phyloP scores from a whole-genome alignment of 257 asterid species.

The Salvia hispanica region DNA sequence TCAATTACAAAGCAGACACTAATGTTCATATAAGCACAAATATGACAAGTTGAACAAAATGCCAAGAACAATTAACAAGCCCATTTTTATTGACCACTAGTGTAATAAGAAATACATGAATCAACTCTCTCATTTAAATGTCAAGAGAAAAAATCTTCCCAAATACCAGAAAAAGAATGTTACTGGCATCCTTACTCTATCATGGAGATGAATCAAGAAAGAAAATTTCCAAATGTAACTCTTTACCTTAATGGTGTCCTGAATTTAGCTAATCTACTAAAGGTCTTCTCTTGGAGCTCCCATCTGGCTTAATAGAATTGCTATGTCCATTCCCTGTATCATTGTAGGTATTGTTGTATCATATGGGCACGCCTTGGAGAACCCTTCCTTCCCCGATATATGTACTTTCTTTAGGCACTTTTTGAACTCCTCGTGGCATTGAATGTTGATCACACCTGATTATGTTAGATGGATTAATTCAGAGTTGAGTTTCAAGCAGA shows the following conservation, averaged over 20 bases:
- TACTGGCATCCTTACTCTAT: background rate
- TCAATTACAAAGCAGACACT: background rate
- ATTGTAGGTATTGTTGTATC: slow-evolving; percentile 81
- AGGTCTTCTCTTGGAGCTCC: slow-evolving; percentile 62
- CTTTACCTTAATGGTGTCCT: background rate
- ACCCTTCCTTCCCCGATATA: slow-evolving; percentile 77
- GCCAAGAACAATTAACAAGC: background rate
- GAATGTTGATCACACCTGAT: slow-evolving; percentile 68
- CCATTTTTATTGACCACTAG: background rate
- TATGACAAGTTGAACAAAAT: background rate
- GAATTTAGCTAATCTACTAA: slow-evolving; percentile 29
- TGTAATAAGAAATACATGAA: background rate
- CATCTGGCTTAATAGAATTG: slow-evolving; percentile 73
- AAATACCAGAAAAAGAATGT: slow-evolving; percentile 6
- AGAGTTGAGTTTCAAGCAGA: background rate
- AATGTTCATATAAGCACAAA: too few species aligned
- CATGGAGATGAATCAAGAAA: background rate
- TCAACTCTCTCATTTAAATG: background rate
- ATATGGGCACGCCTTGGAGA: slow-evolving; percentile 66
- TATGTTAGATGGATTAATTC: background rate
- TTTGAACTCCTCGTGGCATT: slow-evolving; percentile 89
- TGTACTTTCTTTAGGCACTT: slow-evolving; percentile 73
- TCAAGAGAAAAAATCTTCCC: background rate
- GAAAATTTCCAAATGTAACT: slow-evolving; percentile 18
- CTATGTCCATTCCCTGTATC: slow-evolving; percentile 88